A percentile compares a stretch with the other conserved stretches of the same genome.
Conservation (phyloP, 2,329 filamentous ascomycete genomes). For the Arthrobotrys entomopaga region DNA sequence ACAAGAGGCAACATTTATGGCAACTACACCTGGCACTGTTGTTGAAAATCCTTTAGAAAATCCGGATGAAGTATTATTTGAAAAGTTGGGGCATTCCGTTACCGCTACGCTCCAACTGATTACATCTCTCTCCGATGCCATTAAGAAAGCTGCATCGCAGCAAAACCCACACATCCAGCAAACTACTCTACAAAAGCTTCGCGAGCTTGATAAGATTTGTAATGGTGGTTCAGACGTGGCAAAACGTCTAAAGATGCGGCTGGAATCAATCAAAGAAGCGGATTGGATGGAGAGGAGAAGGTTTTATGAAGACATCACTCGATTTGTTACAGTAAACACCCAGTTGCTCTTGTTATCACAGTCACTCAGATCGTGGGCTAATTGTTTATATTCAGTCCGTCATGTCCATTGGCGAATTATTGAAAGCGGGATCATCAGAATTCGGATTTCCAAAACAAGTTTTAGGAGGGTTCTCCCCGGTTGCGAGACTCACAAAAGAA, state of each 20-base stretch:
- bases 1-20: conserved; percentile 38
- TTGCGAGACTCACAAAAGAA: conserved; percentile 59
- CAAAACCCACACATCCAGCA: conserved; percentile 56
- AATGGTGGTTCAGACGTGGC: conserved; percentile 57
- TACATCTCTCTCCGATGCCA: conserved; percentile 56
- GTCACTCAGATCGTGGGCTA: conserved; percentile 2
- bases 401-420: conserved; percentile 58
- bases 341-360: background rate
- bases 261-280: conserved; percentile 57
- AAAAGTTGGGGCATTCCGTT: conserved; percentile 57
- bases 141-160: conserved; percentile 57
- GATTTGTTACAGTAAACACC: conserved; percentile 57
- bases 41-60: conserved; percentile 53
- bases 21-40: conserved; percentile 50
- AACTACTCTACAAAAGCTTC: conserved; percentile 57
- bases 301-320: conserved; percentile 59
- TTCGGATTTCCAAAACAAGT: conserved; percentile 58
- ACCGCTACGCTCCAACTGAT: conserved; percentile 56
- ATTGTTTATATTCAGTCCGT: conserved; percentile 54
- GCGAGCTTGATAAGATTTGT: conserved; percentile 58
- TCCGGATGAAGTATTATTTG: conserved; percentile 57
- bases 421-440: conserved; percentile 58
- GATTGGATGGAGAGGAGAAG: conserved; percentile 57
- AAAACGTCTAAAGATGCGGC: conserved; percentile 56
- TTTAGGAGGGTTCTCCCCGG: conserved; percentile 57